Percentiles rank a stretch among this genome's conserved stretches.
Evolutionary conservation across 2,329 filamentous ascomycete genomes (phyloP).

Genomic region (Fusarium caatingaense): DNA sequence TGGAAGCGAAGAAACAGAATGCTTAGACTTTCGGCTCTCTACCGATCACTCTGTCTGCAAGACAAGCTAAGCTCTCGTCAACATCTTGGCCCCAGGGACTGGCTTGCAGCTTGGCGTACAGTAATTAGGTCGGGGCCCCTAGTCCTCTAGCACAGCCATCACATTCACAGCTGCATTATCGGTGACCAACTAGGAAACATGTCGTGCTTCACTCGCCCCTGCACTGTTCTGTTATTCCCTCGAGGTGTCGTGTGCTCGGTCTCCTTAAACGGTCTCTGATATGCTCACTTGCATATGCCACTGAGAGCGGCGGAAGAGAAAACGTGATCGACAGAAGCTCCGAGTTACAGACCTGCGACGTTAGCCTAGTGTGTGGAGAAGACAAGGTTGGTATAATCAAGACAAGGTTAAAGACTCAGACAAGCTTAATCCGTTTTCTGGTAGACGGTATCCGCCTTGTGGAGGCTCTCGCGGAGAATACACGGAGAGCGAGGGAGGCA

Average conservation of each 20-base stretch:
- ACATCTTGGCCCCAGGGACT: not conserved
- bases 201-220: constrained; percentile 30
- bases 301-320: not conserved
- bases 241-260: constrained; percentile 4
- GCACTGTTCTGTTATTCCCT: constrained; percentile 1
- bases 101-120: constrained; percentile 24
- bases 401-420: constrained; percentile 4
- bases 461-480: not conserved
- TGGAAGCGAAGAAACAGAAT: not conserved
- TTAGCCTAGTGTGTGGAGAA: not conserved
- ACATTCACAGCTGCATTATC: constrained; percentile 1
- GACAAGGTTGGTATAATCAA: no score
- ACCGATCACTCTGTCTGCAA: not conserved
- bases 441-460: not conserved
- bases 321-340: constrained; percentile 12
- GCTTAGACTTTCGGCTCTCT: not conserved
- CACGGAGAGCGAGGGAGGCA: no score
- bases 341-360: constrained; percentile 14
- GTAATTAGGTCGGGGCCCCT: not conserved
- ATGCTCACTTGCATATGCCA: not conserved
- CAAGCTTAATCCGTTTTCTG: constrained; percentile 12
- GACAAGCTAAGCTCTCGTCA: not conserved
- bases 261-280: constrained; percentile 1
- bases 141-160: constrained; percentile 1
- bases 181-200: constrained; percentile 40